phyloP scores from a whole-genome alignment of 1,284 basidiomycete genomes.

The Irpex sp. region DNA sequence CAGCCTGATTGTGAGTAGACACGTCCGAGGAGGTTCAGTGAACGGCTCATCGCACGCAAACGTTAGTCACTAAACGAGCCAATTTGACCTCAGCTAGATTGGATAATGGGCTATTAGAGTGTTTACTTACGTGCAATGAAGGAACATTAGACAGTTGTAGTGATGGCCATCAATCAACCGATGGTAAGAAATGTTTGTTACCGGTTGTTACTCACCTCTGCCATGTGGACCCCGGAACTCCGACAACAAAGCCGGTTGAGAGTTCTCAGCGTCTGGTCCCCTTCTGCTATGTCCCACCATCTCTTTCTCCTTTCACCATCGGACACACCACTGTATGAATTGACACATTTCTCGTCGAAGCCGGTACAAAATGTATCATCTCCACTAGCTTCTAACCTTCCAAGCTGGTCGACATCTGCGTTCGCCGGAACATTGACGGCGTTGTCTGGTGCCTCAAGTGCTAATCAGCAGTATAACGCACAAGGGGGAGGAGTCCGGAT shows the following conservation, averaged over 20 bases:
- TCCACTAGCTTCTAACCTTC: conserved; percentile 73
- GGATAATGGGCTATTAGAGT: too few relatives aligned
- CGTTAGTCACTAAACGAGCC: too few relatives aligned
- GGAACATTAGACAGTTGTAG: too few relatives aligned
- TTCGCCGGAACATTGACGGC: conserved; percentile 85
- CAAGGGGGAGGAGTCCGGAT: conserved; percentile 55
- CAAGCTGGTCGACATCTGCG: conserved; percentile 82
- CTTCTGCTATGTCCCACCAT: conserved; percentile 70
- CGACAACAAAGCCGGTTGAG: conserved; percentile 1
- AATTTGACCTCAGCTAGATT: too few relatives aligned
- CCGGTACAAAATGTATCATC: conserved; percentile 55
- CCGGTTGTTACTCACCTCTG: too few relatives aligned
- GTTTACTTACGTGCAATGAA: too few relatives aligned
- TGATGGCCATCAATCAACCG: not conserved
- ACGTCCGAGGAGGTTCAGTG: too few relatives aligned
- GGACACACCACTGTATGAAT: conserved; percentile 76
- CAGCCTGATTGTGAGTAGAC: too few relatives aligned
- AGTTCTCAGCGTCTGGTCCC: not conserved
- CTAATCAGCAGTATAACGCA: conserved; percentile 55
- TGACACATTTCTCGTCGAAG: conserved; percentile 76
- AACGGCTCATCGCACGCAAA: too few relatives aligned
- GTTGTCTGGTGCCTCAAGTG: conserved; percentile 75
- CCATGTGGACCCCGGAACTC: conserved; percentile 2
- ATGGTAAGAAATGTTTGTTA: conserved; percentile 20
- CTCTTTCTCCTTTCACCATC: conserved; percentile 79